Conservation (phyloP, 768 basidiomycete genomes). For the Tricholoma hemisulphureum region DNA sequence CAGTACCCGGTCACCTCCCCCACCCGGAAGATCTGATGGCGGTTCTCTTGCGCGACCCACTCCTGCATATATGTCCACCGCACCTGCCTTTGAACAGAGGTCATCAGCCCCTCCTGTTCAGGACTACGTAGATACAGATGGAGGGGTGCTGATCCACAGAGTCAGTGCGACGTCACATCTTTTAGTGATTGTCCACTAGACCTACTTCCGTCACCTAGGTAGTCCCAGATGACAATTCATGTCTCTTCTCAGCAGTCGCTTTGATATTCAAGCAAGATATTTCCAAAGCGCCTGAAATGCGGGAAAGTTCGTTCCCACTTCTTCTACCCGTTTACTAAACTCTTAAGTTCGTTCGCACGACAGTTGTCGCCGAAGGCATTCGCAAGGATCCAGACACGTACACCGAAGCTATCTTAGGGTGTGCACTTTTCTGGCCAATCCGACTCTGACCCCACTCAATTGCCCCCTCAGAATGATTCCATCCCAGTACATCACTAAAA, state of each 20-base stretch:
- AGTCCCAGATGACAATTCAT: slow-evolving; percentile 97
- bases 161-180: slow-evolving; percentile 38
- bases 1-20: slow-evolving; percentile 7
- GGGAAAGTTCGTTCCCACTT: slow-evolving; percentile 56
- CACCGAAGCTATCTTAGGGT: slow-evolving; percentile 88
- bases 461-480: slow-evolving; percentile 44
- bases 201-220: slow-evolving; percentile 24
- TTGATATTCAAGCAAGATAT: slow-evolving; percentile 84
- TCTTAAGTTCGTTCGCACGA: background rate
- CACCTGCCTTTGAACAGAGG: background rate
- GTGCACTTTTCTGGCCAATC: slow-evolving; percentile 6
- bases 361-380: slow-evolving; percentile 86
- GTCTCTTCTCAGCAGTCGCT: slow-evolving; percentile 85
- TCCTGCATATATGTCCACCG: slow-evolving; percentile 7
- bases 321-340: background rate
- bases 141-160: slow-evolving; percentile 70
- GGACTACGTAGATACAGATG: slow-evolving; percentile 59
- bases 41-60: slow-evolving; percentile 1
- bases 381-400: slow-evolving; percentile 67
- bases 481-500: slow-evolving; percentile 74
- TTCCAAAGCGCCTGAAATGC: slow-evolving; percentile 63
- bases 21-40: slow-evolving; percentile 10
- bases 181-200: background rate
- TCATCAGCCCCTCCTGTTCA: slow-evolving; percentile 36
- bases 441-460: background rate